Evolutionary conservation across 192 early-diverging fungal species (phyloP).

Genomic region (Coemansia sp.): DNA sequence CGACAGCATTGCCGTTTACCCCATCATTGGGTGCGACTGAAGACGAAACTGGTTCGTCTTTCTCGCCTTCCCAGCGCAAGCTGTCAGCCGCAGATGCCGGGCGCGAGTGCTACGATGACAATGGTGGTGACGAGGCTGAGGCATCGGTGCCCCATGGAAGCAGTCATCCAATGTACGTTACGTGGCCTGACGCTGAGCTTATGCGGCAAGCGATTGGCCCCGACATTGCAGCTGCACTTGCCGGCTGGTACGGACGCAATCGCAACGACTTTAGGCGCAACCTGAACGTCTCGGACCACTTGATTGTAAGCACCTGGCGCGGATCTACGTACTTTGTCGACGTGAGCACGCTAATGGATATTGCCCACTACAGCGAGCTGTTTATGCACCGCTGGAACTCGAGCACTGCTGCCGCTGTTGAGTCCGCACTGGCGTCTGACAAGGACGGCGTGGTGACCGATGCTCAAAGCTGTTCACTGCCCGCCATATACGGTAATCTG

Average conservation of each 20-base stretch:
- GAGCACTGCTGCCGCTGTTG: slow-evolving; percentile 18
- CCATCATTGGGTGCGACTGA: slow-evolving; percentile 4
- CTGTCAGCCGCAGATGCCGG: neutral
- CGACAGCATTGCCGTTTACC: slow-evolving; percentile 7
- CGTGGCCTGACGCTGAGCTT: slow-evolving; percentile 5
- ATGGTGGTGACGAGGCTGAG: neutral
- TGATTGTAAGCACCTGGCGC: slow-evolving; percentile 54
- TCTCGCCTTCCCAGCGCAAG: slow-evolving; percentile 26
- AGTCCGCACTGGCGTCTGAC: slow-evolving; percentile 22
- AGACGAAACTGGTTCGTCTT: slow-evolving; percentile 12
- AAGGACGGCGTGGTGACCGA: slow-evolving; percentile 22
- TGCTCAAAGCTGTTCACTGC: slow-evolving; percentile 15
- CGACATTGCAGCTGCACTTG: slow-evolving; percentile 37
- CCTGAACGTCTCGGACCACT: slow-evolving; percentile 40
- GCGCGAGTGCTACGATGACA: neutral
- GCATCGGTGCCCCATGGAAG: neutral
- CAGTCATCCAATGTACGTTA: neutral
- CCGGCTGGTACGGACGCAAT: slow-evolving; percentile 54
- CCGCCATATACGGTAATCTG: slow-evolving; percentile 29
- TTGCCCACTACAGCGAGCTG: slow-evolving; percentile 48
- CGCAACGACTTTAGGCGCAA: slow-evolving; percentile 34
- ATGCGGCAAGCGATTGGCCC: slow-evolving; percentile 8
- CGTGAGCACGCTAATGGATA: slow-evolving; percentile 43
- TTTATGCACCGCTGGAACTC: slow-evolving; percentile 38
- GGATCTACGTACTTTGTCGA: slow-evolving; percentile 54